Evolutionary conservation across 2,329 filamentous ascomycete genomes (phyloP), one percentile per base, ranked within the genome.

Genomic region (Pseudohalonectria lignicola): DNA sequence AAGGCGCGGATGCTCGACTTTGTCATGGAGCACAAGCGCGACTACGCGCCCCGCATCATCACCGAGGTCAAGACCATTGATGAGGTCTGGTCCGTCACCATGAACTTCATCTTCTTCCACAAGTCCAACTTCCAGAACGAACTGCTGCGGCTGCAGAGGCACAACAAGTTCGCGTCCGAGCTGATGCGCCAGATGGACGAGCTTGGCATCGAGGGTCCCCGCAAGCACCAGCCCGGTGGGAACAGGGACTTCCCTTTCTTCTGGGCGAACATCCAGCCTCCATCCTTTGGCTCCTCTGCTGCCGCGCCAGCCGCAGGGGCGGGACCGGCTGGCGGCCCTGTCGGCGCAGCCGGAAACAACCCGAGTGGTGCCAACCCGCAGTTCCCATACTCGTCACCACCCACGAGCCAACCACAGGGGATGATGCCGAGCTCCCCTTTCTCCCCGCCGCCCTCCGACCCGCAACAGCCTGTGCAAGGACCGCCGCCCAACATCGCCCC

Each of bases 61-160:
- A 71, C 80, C 31, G 76, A 81, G 53, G 69, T 96, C 48, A 76
- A 75, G 18, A 76, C 78, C 8, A 79, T 96, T 37, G 77, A 80
- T 18, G 81, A 94, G 49, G 85, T 87, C 26, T 86, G 90, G 54
- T 84, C 82, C 5, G 80, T 94, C 52, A 87, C 79, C 4, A 72
- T 95, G 52, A 95, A 94, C 59, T 78, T 96, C 40, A 80, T 95
- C 52, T 94, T 94, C 67, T 95, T 95, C 67, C 94, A 95, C 72
- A 95, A 95, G 60, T 86, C 82, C 42, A 95, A 90, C 57, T 95
- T 84, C 75, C 90, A 96, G 56, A 95, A 95, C 54, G 90, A 96
- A 55, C 69, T 93, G 32, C 69, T 95, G 18, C 87, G 90, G 62
- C 73, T 96, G 3, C 85, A 83, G 49, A 77, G 90, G 29, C 84